Evolutionary conservation across 2,329 filamentous ascomycete species (phyloP).

Genomic region (Cadophora sp.): DNA sequence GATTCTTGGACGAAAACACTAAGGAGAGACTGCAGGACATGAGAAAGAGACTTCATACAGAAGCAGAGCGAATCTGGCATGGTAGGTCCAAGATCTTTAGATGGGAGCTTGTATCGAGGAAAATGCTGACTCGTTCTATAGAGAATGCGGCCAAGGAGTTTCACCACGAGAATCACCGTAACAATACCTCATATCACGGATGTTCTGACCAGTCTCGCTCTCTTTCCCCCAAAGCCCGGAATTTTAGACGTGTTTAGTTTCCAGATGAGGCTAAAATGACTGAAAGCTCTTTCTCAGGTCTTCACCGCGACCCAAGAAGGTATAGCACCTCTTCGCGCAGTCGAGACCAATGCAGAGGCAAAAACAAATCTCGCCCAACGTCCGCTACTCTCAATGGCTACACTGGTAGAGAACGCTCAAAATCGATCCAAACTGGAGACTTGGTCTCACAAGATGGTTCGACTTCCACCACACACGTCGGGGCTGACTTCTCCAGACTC

Average conservation of each 20-base stretch:
- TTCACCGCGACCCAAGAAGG: too few species aligned
- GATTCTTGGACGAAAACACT: not conserved
- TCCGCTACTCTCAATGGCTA: not conserved
- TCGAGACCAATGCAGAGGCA: not conserved
- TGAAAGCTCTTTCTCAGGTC: not conserved
- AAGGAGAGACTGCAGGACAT: not conserved
- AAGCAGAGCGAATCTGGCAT: constrained; percentile 3
- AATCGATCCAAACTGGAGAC: not conserved
- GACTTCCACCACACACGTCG: not conserved
- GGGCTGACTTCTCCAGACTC: not conserved
- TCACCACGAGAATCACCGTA: not conserved
- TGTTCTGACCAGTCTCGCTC: not conserved
- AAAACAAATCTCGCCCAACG: not conserved
- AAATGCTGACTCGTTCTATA: not conserved
- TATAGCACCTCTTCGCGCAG: not conserved
- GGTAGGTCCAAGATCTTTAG: not conserved
- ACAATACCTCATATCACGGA: not conserved
- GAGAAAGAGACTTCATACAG: constrained; percentile 3
- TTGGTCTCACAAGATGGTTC: not conserved
- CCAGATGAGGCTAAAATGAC: not conserved
- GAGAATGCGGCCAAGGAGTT: not conserved
- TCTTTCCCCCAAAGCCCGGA: not conserved
- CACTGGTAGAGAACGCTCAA: not conserved
- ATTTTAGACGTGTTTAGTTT: not conserved
- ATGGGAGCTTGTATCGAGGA: not conserved